Base-by-base conservation (phyloP, 352 stramenopile genomes). In the Plasmopara viticola region DNA sequence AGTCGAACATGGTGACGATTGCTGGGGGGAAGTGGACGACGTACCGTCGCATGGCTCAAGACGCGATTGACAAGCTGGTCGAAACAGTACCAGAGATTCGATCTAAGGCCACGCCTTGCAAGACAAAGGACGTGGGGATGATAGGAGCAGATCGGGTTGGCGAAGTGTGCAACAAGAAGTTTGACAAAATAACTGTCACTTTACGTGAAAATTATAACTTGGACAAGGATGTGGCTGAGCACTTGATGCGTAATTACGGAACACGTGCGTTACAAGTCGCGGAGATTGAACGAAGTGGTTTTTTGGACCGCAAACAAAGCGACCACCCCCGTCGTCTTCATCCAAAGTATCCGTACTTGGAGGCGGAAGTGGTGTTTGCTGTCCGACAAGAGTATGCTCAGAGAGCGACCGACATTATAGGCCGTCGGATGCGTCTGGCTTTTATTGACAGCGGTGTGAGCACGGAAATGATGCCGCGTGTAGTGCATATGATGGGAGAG, bases 21-120 rank as follows among this genome's bases (percentile, higher is more conserved):
- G 90, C 93, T 14, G 95, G 95, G 15, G 95, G 95, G 53, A 98
- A 98, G 74, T 98, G 95, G 95, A 98, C 95, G 7, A 98, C 95
- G 37, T 98, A 96, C 67, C 83, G 95, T 39, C 78, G 89, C 42
- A 98, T 98, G 95, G 95, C 95, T 3, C 83, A 98, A 67, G 95
- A 98, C 53, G 82, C 87, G 37, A 86, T 98, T 48, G 89, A 98
- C 66, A 86, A 87, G 65, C 67, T 96, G 6, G 73, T 95, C 18
- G 76, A 86, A 58, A 71, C 77, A 10, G 68, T 86, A n/a, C 82
- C 89, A 0, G 72, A 87, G 59, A 51, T 96, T n/a, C 42, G 79
- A 60, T 48, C 51, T 52, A 93, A 94, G 69, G 74, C 79, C 29
- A 48, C 66, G 40, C 60, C 71, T 5, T 95, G 87, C 70, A 80